Evolutionary conservation across 1,284 basidiomycete genomes (phyloP).

Genomic region (Paramarasmius palmivorus): DNA sequence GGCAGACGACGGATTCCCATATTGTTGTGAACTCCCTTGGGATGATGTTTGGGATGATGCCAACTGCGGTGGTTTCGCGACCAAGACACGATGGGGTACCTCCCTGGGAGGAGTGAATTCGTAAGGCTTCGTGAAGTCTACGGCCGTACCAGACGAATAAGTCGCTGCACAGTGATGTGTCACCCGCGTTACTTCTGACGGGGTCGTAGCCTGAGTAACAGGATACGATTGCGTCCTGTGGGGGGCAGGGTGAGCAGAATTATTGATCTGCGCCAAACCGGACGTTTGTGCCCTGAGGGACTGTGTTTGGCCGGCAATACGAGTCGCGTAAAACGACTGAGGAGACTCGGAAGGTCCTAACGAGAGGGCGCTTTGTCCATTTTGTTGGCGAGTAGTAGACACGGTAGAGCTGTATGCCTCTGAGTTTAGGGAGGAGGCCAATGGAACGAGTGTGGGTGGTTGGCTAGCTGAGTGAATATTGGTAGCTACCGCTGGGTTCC

Average conservation of each 20-base stretch:
- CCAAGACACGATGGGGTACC: conserved; percentile 5
- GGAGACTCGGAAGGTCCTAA: too few relatives aligned
- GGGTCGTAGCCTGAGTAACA: not conserved
- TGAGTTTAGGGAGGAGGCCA: too few relatives aligned
- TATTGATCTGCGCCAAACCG: not conserved
- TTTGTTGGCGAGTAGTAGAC: too few relatives aligned
- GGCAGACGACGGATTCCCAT: not conserved
- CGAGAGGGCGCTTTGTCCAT: too few relatives aligned
- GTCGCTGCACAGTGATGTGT: not conserved
- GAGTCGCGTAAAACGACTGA: not conserved
- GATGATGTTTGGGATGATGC: not conserved
- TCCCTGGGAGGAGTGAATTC: conserved; percentile 4
- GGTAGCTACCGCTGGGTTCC: too few relatives aligned
- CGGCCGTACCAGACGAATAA: not conserved
- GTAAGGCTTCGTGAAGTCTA: not conserved
- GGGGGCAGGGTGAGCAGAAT: not conserved
- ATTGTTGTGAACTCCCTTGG: not conserved
- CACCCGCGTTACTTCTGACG: not conserved
- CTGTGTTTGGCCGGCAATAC: not conserved
- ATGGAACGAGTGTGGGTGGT: too few relatives aligned
- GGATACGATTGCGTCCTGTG: conserved; percentile 8
- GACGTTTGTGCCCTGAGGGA: not conserved
- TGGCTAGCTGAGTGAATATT: not conserved
- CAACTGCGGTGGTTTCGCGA: conserved; percentile 8
- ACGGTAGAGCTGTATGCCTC: too few relatives aligned